phyloP scores from a whole-genome alignment of 192 early-diverging fungal genomes.

The Pilobolus umbonatus region DNA sequence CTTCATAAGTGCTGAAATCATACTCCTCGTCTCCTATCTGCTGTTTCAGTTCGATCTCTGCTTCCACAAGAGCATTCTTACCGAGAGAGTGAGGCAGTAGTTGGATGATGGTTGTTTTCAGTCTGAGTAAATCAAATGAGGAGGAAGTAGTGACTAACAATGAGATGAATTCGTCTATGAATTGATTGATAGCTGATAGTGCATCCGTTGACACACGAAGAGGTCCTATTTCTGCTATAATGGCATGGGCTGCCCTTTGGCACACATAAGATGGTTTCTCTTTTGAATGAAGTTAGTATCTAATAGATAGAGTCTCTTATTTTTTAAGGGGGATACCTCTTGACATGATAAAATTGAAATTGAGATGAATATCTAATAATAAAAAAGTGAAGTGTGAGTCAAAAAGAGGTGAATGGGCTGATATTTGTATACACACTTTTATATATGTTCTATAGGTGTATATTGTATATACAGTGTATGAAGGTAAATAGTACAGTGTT shows the following conservation, averaged over 20 bases:
- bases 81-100: constrained; percentile 47
- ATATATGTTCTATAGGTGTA: too few relatives aligned
- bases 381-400: too few relatives aligned
- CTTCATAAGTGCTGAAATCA: constrained; percentile 31
- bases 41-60: constrained; percentile 53
- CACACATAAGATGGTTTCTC: constrained; percentile 54
- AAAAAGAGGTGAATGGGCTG: too few relatives aligned
- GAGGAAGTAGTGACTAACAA: constrained; percentile 43
- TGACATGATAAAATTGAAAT: too few relatives aligned
- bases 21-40: constrained; percentile 43
- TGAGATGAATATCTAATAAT: too few relatives aligned
- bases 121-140: constrained; percentile 43
- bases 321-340: too few relatives aligned
- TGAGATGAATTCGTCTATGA: constrained; percentile 51
- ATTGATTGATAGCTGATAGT: constrained; percentile 47
- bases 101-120: constrained; percentile 41
- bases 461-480: too few relatives aligned
- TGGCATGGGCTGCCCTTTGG: constrained; percentile 54
- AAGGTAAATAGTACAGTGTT: too few relatives aligned
- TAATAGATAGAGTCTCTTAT: too few relatives aligned
- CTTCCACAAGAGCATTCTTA: constrained; percentile 54
- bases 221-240: constrained; percentile 48
- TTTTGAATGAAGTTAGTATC: too few relatives aligned
- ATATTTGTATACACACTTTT: too few relatives aligned
- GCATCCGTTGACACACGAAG: constrained; percentile 54